phyloP scores from a whole-genome alignment of 2,329 filamentous ascomycete species.

The Stachybotrys echinatus region DNA sequence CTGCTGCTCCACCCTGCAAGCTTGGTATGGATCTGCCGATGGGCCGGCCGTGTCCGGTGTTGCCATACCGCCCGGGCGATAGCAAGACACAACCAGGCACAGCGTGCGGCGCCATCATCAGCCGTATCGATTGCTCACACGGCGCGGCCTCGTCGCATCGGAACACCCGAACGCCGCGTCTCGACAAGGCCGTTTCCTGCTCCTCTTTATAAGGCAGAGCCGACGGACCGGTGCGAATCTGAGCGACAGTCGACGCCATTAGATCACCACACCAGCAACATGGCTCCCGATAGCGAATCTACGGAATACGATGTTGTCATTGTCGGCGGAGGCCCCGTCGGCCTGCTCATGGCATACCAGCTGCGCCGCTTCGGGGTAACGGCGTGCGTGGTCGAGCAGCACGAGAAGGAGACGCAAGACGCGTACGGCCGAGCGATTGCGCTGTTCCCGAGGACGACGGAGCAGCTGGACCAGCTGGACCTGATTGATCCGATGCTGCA shows the following conservation, averaged over 20 bases:
- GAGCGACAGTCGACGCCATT: neutral
- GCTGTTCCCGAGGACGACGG: conserved; percentile 43
- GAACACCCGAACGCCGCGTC: neutral
- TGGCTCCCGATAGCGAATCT: neutral
- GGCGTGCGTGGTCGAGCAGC: neutral
- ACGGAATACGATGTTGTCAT: neutral
- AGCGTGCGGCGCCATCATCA: neutral
- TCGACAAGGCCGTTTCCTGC: neutral
- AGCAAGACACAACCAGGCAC: neutral
- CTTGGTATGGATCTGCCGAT: neutral
- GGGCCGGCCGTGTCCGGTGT: neutral
- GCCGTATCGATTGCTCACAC: neutral
- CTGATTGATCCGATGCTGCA: conserved; percentile 44
- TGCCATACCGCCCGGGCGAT: neutral
- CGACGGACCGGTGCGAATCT: neutral
- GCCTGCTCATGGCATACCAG: neutral
- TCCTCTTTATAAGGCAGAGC: neutral
- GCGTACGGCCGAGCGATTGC: conserved; percentile 50
- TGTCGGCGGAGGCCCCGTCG: neutral
- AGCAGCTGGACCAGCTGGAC: conserved; percentile 47
- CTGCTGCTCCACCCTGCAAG: too few relatives aligned
- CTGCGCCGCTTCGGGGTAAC: neutral
- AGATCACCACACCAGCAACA: neutral
- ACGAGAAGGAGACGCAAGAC: conserved; percentile 42
- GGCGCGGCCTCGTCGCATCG: neutral